Conservation (phyloP, 2,329 filamentous ascomycete genomes). For the Neonectria faginata region DNA sequence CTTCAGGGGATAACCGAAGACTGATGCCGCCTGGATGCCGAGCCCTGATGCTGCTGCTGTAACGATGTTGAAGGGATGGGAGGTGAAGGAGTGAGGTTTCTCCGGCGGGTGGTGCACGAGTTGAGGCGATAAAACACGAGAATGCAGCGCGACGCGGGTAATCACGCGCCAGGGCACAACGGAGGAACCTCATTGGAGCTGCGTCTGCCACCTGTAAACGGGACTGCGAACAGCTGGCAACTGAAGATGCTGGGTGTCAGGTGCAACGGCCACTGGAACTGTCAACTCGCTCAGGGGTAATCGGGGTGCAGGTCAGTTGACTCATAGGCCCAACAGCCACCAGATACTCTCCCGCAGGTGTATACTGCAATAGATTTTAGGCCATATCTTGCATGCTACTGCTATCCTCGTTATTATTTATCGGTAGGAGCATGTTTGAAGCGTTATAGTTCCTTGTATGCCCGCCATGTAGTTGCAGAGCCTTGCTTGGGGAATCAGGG, state of each 20-base stretch:
- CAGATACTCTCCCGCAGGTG: background rate
- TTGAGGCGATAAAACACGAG: conserved; percentile 18
- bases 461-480: too few relatives aligned
- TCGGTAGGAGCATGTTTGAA: background rate
- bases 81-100: conserved; percentile 21
- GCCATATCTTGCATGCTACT: background rate
- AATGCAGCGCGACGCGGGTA: conserved; percentile 14
- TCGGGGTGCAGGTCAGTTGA: background rate
- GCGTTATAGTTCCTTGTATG: background rate
- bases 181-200: conserved; percentile 6
- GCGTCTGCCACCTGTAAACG: conserved; percentile 2
- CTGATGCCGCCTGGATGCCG: background rate
- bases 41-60: conserved; percentile 4
- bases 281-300: background rate
- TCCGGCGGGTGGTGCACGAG: conserved; percentile 14
- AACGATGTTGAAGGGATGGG: conserved; percentile 26
- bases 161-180: conserved; percentile 18
- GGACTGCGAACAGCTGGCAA: conserved; percentile 25
- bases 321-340: background rate
- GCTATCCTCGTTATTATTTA: background rate
- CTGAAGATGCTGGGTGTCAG: conserved; percentile 2
- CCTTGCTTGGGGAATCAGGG: background rate
- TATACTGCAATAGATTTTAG: background rate
- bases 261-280: background rate
- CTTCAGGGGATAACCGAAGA: background rate